Base-by-base conservation (phyloP, 2,329 filamentous ascomycete species). In the Fusarium sp. region DNA sequence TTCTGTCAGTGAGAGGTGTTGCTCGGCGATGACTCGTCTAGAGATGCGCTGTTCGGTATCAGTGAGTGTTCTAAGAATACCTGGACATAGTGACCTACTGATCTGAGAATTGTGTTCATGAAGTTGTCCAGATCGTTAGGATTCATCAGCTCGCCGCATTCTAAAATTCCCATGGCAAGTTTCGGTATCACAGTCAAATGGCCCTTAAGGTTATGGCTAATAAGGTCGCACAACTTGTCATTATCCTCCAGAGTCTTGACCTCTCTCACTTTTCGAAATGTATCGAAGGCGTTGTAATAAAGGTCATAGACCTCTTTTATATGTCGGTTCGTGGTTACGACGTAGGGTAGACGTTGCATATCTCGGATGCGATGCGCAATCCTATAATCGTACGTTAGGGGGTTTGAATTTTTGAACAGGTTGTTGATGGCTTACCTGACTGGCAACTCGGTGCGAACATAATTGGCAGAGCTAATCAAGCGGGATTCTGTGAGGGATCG, bases 221-320 rank as follows among this genome's bases (percentile, higher is more conserved):
- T 90, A 59, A 94, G 84, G 56, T 92, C 87, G 83, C 96, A 99
- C 73, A 97, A 91, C 43, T 81, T 84, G 71, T 98, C 94, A 78
- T 99, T 99, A 75, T 98, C 95, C 33, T 97, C 92, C 36, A 97
- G 82, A 0, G 90, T 92, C 75, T 91, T 91, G 72, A 99, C 90
- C 76, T 97, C 94, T 51, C 91, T 90, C 40, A 98, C 85, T 71
- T 92, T 91, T 48, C 96, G 92, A 69, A 98, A 92, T 54, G 86
- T 90, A 78, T 99, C 96, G 75, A 99, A 99, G n/a, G 96, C 95
- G 71, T 91, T 90, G 81, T 98, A 97, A 84, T 99, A 99, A 8
- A 98, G 87, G 78, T 98, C 94, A 81, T 99, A 99, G 34, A 98
- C 96, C 71, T 97, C 91, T 77, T 92, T 94, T 67, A 99, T 92